These are phyloP conservation scores for Phytopythium vexans DNA, from an alignment of 352 stramenopile genomes.

Conservation along the genomic window DNA sequence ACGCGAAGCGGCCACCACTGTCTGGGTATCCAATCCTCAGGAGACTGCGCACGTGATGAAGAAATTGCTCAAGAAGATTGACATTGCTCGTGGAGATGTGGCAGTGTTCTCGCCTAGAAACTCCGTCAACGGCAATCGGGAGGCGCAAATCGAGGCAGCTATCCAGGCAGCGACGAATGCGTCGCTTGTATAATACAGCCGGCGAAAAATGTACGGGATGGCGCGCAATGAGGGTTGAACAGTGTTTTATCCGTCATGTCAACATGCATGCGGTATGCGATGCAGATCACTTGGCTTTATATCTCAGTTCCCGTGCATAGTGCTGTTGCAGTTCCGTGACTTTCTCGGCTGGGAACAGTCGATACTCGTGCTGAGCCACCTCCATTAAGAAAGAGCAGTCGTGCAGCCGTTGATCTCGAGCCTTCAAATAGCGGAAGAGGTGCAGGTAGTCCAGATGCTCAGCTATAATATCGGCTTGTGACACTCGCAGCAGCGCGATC, in stretches of 20 bases:
- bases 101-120: conserved; percentile 13
- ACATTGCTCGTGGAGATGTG: conserved; percentile 34
- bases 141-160: conserved; percentile 57
- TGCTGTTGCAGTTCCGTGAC: too few species aligned
- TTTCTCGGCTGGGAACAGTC: conserved; percentile 15
- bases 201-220: not conserved
- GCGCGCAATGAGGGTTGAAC: too few species aligned
- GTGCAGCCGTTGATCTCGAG: conserved; percentile 56
- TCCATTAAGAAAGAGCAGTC: conserved; percentile 59
- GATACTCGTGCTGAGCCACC: conserved; percentile 46
- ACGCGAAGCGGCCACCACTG: conserved; percentile 88
- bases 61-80: conserved; percentile 79
- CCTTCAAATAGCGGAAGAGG: conserved; percentile 58
- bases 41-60: conserved; percentile 96
- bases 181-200: conserved; percentile 1
- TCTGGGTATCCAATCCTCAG: conserved; percentile 94
- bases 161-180: conserved; percentile 55
- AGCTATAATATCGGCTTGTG: conserved; percentile 44
- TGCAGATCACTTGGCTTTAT: not conserved
- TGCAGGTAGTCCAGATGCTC: conserved; percentile 67
- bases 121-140: conserved; percentile 28
- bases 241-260: too few species aligned
- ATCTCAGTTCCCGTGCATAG: too few species aligned
- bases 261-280: not conserved
- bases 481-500: conserved; percentile 52